Evolutionary conservation across 1,284 basidiomycete genomes (phyloP), one percentile per base, ranked within the genome.

Genomic region (Pseudozyma tsukubaensis): DNA sequence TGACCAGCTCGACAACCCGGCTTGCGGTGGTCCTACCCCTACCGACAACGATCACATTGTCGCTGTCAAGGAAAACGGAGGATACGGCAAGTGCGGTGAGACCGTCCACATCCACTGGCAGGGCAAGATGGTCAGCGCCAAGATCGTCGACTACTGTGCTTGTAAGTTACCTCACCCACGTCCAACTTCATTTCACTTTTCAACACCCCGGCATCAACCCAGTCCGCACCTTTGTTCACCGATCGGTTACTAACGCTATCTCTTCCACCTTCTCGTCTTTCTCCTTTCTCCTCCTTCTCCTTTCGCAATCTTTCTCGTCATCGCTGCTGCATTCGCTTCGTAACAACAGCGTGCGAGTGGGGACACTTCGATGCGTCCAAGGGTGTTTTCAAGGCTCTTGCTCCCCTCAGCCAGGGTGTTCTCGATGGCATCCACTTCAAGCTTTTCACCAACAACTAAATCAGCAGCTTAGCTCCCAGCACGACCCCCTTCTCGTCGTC

Each of bases 21-120:
- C 81, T 16, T 83, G 82, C 60, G 81, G 81, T 35, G 82, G 82
- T 10, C n/a, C 62, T 1, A 67, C 69, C 8, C 82, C 82, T 5
- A 58, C 35, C 16, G 79, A 81, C 60, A 34, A 67, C 24, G 73
- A 73, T n/a, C 40, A 67, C 19, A 53, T 83, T 9, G 81, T 72
- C 9, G 82, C 82, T 19, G 81, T 83, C 16, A 70, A 74, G 36
- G 21, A 75, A 56, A 58, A 76, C 52, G 72, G 64, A 1, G 78
- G 78, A 12, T 80, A 78, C 50, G 76, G 65, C 43, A 63, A 69
- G 18, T 83, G 82, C 58, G 79, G 79, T 45, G 81, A 83, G 45
- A 66, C 62, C 6, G 74, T 82, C 10, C 72, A 76, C 57, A 21
- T 82, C 5, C 76, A 77, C 58, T 80, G 74, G 58, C 61, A 63